Evolutionary conservation across 306 rosid genomes (phyloP), one percentile per base, ranked within the genome.

Genomic region (Abrus pulchellus): DNA sequence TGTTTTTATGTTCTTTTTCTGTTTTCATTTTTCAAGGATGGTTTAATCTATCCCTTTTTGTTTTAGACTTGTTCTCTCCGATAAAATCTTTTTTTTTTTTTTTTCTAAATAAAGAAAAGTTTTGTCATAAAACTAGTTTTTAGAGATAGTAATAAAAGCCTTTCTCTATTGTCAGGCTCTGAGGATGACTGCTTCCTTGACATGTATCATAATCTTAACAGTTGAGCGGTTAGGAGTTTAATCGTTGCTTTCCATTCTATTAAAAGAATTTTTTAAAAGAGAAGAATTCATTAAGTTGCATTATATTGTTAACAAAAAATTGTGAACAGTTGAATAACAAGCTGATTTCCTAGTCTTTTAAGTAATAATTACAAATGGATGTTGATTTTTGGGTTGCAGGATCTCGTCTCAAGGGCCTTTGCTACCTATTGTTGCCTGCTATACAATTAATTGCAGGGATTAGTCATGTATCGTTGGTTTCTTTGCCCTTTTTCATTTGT

Each of bases 401-500:
- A 78, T 91, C 90, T 90, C 93, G 85, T 88, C 85, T 94, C 68
- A 83, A 89, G 87, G 90, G 86, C 43, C 4, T 70, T 44, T 91
- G 95, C 90, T 89, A 87, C 89, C 85, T 93, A 80, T 76, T 94
- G 87, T 88, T 94, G 85, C 99, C 97, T 79, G 91, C 87, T 63
- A 75, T 94, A 77, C 99, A 93, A 79, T 85, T 94, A 82, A 85
- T 88, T 73, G 95, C 86, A 63, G 99, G 99, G 79, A 94, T 94
- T 78, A 93, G 97, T 87, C 89, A 83, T 88, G 97, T 94, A 36
- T 88, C 97, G 28, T 94, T 97, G 97, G 87, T 87, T 85, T 89
- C 97, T 47, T 88, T 94, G 40, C 99, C 99, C 67, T 94, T 90
- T 89, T 93, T 94, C 85, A 80, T 93, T 79, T 94, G 95, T 82